These are phyloP conservation scores for Melaleuca quinquenervia DNA, from an alignment of 345 rosid genomes.

Conservation along the genomic window DNA sequence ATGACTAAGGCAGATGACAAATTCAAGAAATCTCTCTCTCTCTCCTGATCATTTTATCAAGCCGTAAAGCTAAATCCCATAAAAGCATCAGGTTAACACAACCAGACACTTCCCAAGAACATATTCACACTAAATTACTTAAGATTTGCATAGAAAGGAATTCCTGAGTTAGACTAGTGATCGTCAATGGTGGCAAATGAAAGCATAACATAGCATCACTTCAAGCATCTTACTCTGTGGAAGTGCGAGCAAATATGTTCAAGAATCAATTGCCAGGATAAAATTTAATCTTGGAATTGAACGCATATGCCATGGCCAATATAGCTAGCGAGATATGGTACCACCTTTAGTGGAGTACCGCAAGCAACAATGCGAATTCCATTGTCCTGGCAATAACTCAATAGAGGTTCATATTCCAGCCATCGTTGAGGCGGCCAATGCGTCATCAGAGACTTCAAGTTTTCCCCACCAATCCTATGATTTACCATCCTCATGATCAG, in stretches of 20 bases:
- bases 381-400: constrained; percentile 72
- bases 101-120: neutral
- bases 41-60: neutral
- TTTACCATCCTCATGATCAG: neutral
- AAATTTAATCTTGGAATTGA: neutral
- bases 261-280: neutral
- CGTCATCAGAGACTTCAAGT: constrained; percentile 38
- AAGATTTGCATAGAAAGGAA: neutral
- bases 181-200: neutral
- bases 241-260: neutral
- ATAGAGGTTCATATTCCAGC: constrained; percentile 83
- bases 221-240: neutral
- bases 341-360: constrained; percentile 84
- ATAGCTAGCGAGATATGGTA: neutral
- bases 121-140: neutral
- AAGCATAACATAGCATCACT: neutral
- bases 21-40: neutral
- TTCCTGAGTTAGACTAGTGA: neutral
- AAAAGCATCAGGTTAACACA: neutral
- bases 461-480: constrained; percentile 66
- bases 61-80: neutral
- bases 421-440: constrained; percentile 74
- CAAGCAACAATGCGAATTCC: constrained; percentile 63
- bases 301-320: neutral
- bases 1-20: neutral